These are phyloP conservation scores for Gloeophyllum trabeum DNA, from an alignment of 768 basidiomycete genomes.

Conservation along the genomic window DNA sequence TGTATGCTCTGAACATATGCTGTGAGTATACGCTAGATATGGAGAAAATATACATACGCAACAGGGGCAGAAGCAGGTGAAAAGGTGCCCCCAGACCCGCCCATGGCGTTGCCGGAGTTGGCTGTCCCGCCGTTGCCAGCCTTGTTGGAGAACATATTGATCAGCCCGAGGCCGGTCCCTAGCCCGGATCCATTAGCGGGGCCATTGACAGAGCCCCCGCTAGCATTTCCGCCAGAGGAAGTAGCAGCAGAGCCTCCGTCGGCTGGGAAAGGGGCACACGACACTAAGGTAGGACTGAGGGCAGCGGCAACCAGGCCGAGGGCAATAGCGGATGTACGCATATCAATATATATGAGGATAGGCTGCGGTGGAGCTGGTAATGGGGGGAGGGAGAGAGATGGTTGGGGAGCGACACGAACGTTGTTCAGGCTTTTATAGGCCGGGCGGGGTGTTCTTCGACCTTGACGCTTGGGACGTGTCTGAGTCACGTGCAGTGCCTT, in stretches of 20 bases:
- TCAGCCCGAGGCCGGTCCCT: slow-evolving; percentile 4
- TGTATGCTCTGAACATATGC: too few species aligned
- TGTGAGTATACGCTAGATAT: too few species aligned
- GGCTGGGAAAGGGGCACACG: slow-evolving; percentile 5
- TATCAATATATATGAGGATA: slow-evolving; percentile 2
- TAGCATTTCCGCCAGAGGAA: not conserved
- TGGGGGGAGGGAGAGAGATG: not conserved
- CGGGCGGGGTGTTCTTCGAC: not conserved
- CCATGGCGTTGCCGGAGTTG: not conserved
- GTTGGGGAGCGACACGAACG: not conserved
- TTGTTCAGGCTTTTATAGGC: not conserved
- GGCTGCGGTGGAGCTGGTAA: not conserved
- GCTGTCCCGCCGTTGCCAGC: slow-evolving; percentile 11
- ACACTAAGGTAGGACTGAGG: slow-evolving; percentile 12
- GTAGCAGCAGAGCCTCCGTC: not conserved
- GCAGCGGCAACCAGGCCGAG: slow-evolving; percentile 12
- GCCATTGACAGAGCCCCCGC: not conserved
- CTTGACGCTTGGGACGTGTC: not conserved
- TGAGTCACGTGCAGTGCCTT: not conserved
- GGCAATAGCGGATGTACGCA: slow-evolving; percentile 16
- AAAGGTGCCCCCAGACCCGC: not conserved
- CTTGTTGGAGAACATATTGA: slow-evolving; percentile 5
- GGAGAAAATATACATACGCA: too few species aligned
- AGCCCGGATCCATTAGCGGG: slow-evolving; percentile 1
- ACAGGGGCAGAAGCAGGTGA: not conserved